phyloP scores from a whole-genome alignment of 805 yeast species.

The Wickerhamiella lipophila region DNA sequence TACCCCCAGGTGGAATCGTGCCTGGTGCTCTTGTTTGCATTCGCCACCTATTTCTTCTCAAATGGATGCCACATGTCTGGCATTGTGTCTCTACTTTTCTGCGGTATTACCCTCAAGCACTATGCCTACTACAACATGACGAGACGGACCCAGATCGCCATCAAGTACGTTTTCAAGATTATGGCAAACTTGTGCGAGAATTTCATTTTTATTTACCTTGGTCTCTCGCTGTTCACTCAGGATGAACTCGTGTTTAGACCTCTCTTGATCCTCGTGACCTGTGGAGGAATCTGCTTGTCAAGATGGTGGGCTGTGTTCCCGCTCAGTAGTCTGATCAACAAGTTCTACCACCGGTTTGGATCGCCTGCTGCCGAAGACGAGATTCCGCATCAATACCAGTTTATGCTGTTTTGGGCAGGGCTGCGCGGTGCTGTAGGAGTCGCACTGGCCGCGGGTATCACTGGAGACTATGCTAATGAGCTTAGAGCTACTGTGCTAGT shows the following conservation, averaged over 20 bases:
- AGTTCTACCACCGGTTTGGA: slow-evolving; percentile 35
- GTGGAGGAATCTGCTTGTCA: slow-evolving; percentile 81
- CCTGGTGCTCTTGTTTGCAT: slow-evolving; percentile 76
- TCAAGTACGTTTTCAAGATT: slow-evolving; percentile 86
- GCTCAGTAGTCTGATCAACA: slow-evolving; percentile 68
- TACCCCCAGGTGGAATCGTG: slow-evolving; percentile 98
- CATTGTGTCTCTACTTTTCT: slow-evolving; percentile 82
- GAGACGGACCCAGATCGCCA: slow-evolving; percentile 89
- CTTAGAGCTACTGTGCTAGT: slow-evolving; percentile 89
- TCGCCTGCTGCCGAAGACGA: slow-evolving; percentile 53
- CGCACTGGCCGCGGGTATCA: slow-evolving; percentile 93
- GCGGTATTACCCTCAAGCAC: slow-evolving; percentile 94
- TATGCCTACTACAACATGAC: slow-evolving; percentile 97
- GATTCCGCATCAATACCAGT: slow-evolving; percentile 88
- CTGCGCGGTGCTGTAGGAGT: slow-evolving; percentile 98
- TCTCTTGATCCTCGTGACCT: slow-evolving; percentile 75
- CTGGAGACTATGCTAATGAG: slow-evolving; percentile 83
- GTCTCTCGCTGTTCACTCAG: slow-evolving; percentile 88
- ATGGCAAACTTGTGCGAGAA: slow-evolving; percentile 93
- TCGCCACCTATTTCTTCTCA: slow-evolving; percentile 92
- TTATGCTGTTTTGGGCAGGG: slow-evolving; percentile 99
- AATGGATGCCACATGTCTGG: slow-evolving; percentile 99
- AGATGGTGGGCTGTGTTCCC: slow-evolving; percentile 98
- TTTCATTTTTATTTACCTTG: slow-evolving; percentile 89
- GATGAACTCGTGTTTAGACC: slow-evolving; percentile 94